Percentiles rank a stretch among this genome's conserved stretches.
Conservation (phyloP, 306 rosid species). For the Sindora glabra region DNA sequence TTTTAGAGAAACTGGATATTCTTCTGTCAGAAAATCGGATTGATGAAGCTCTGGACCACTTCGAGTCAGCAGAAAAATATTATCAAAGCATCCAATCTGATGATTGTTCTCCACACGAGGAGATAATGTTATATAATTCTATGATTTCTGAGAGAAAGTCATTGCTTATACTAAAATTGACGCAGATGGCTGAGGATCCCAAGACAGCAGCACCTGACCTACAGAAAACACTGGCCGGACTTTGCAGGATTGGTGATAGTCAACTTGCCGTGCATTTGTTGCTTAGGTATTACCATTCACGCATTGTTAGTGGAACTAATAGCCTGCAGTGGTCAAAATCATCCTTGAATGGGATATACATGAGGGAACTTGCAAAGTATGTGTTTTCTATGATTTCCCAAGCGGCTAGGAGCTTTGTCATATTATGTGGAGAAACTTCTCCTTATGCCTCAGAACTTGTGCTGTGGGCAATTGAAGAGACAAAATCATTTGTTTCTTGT, state of each 20-base stretch:
- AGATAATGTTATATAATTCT: constrained; percentile 25
- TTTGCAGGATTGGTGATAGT: constrained; percentile 51
- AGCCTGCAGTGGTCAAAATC: constrained; percentile 29
- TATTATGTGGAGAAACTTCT: constrained; percentile 49
- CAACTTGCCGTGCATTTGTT: constrained; percentile 43
- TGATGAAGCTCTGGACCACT: constrained; percentile 48
- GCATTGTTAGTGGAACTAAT: constrained; percentile 29
- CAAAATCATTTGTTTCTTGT: constrained; percentile 31
- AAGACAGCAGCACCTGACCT: constrained; percentile 42
- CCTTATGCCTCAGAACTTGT: constrained; percentile 40
- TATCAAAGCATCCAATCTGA: constrained; percentile 33
- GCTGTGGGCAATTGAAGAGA: constrained; percentile 46
- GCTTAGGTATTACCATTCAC: constrained; percentile 43
- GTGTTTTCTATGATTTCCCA: constrained; percentile 68
- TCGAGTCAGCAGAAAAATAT: constrained; percentile 47
- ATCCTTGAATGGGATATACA: constrained; percentile 25
- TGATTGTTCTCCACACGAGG: constrained; percentile 8
- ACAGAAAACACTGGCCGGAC: constrained; percentile 35
- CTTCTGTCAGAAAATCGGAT: constrained; percentile 47
- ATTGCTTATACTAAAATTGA: constrained; percentile 23
- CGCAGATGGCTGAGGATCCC: constrained; percentile 34
- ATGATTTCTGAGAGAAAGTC: constrained; percentile 47
- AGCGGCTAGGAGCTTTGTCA: constrained; percentile 49
- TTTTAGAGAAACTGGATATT: constrained; percentile 51
- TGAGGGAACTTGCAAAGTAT: constrained; percentile 46